Evolutionary conservation across 345 rosid genomes (phyloP), one percentile per base, ranked within the genome.

Genomic region (Gossypium arboreum): DNA sequence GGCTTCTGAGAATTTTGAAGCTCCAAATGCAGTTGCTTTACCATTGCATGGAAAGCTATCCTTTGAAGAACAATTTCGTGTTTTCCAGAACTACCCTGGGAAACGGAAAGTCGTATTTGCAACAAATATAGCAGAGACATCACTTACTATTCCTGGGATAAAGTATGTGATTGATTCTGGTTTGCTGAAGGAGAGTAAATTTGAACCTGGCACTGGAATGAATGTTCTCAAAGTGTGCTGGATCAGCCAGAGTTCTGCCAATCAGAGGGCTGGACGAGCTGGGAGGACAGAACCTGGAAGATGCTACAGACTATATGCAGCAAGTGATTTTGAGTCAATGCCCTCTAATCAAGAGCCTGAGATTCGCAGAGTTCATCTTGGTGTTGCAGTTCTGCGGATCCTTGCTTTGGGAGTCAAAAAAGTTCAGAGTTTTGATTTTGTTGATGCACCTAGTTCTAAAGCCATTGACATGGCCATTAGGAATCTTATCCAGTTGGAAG

Each of bases 241-340:
- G 79, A 80, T 88, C 72, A 91, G 97, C 82, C 85, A 89, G 82
- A 91, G 98, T 81, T 94, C 97, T 70, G 97, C 97, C 61, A 84
- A 79, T 47, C 97, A 94, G 74, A 85, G 98, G 61, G 95, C 97
- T 84, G 98, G 97, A 77, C 98, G 97, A 82, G 98, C 98, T 62
- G 98, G 97, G 70, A 89, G 98, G 86, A 92, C 92, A 24, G 95
- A 86, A 77, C 91, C 95, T 20, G 98, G 98, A 59, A 84, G 73
- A 76, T 94, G 97, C 87, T 94, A 86, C 75, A 85, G 98, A 76
- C 90, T 94, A 56, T 94, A 91, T 77, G 72, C 92, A 2, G 73
- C 78, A 62, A 18, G 29, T 55, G 90, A 86, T 72, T 94, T 84
- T 79, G 84, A 80, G 81, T 76, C 83, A 2, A 86, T 90, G 98